Evolutionary conservation across 176 grass and related monocot genomes (phyloP).

Genomic region (Cocos nucifera): DNA sequence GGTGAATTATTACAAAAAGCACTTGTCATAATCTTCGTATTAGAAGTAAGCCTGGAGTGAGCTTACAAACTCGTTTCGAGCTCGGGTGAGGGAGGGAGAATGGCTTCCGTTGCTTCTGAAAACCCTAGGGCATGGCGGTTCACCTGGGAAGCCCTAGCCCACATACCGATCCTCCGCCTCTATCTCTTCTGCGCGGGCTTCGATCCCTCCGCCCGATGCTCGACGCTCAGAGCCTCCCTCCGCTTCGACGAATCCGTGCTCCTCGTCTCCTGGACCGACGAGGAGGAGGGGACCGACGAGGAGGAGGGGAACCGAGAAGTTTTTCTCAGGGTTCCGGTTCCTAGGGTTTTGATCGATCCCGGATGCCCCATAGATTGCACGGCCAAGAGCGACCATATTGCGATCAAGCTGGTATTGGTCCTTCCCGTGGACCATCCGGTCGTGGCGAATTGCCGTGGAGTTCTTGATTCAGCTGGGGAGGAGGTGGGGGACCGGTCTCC

Average conservation of each 20-base stretch:
- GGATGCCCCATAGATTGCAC: conserved; percentile 27
- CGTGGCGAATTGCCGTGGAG: no score
- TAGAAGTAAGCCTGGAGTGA: no score
- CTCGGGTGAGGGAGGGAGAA: no score
- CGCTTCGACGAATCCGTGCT: conserved; percentile 38
- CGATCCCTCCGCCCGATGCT: conserved; percentile 3
- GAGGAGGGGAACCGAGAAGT: conserved; percentile 6
- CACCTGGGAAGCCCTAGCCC: conserved; percentile 42
- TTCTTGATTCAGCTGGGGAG: conserved; percentile 11
- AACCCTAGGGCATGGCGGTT: conserved; percentile 14
- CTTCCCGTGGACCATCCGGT: no score
- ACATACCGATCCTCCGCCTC: conserved; percentile 3
- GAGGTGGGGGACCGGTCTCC: not conserved
- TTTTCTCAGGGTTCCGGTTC: conserved; percentile 38
- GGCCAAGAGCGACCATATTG: conserved; percentile 34
- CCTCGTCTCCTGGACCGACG: conserved; percentile 42
- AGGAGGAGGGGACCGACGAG: conserved; percentile 8
- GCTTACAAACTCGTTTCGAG: no score
- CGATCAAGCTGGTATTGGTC: conserved; percentile 14
- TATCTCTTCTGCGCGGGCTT: conserved; percentile 35
- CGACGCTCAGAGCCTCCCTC: conserved; percentile 31
- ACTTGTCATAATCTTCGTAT: no score
- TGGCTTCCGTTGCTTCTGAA: no score
- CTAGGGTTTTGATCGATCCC: conserved; percentile 53
- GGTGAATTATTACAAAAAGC: no score